Evolutionary conservation across 208 protist genomes (phyloP), one percentile per base, ranked within the genome.

Genomic region (Vickermania spadyakhi): DNA sequence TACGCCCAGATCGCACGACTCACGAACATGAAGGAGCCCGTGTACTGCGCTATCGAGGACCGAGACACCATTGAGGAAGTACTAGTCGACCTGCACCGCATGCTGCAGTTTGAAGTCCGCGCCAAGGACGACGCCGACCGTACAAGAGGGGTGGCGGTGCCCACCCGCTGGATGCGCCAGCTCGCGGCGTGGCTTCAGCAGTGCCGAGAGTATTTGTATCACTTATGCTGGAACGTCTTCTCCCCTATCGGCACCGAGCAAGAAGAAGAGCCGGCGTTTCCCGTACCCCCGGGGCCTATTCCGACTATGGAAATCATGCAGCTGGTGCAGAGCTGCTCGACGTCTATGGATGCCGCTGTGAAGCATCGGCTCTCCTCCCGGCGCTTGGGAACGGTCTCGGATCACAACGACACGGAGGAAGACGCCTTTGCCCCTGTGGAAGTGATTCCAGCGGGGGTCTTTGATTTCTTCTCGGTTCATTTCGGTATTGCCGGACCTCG

Each of bases 371-470:
- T 45, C 18, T 18, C 11, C 18, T 7, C 36, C 36, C 11, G 18
- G 11, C 11, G 18, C 36, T n/a, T 45, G 11, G 36, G 11, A 45
- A n/a, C 36, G 11, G 36, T 45, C 36, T 45, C 36, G 36, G 45
- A 13, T 18, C 42, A 63, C 28, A 50, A 28, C 14, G 28, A 53
- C 21, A 41, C 3, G 3, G 53, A 63, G n/a, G 30, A 55, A 0
- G 64, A 73, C 53, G 49, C 58, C 0, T 55, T 51, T 11, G 53
- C 29, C 29, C 72, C 63, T 4, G 64, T 68, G 41, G 79, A 92
- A 57, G 75, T 89, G 22, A 70, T 93, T 29, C 81, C 86, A 14
- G 79, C 86, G 56, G 67, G 73, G 30, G 62, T 93, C 4, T 93
- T 84, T 61, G 68, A 87, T 45, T 66, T 73, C 22, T 59, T 87